Evolutionary conservation across 306 rosid species (phyloP).

Genomic region (Quercus parvula): DNA sequence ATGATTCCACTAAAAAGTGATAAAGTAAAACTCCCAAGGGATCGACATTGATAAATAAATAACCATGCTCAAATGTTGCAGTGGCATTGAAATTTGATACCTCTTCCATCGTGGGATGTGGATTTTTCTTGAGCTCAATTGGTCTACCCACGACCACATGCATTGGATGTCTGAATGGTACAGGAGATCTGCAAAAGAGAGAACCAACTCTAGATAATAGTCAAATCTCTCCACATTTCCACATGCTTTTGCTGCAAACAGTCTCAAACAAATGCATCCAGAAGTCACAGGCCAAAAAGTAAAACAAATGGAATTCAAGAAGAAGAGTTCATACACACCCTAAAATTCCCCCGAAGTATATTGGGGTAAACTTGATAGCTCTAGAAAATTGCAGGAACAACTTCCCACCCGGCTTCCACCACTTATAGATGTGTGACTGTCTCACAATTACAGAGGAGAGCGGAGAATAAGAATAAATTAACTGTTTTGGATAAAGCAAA

Average conservation of each 20-base stretch:
- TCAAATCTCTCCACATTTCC: neutral
- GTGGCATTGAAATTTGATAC: constrained; percentile 16
- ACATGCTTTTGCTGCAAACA: neutral
- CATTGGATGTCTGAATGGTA: constrained; percentile 70
- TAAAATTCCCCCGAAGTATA: constrained; percentile 79
- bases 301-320: neutral
- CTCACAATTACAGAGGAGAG: constrained; percentile 25
- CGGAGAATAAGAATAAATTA: constrained; percentile 4
- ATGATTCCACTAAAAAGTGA: neutral
- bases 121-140: constrained; percentile 61
- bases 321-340: constrained; percentile 53
- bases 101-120: constrained; percentile 67
- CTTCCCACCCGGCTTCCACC: constrained; percentile 94
- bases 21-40: neutral
- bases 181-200: constrained; percentile 60
- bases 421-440: constrained; percentile 69
- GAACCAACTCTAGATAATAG: neutral
- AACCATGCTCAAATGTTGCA: neutral
- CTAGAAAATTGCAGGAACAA: constrained; percentile 57
- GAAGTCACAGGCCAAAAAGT: neutral
- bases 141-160: constrained; percentile 87
- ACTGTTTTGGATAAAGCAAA: constrained; percentile 2
- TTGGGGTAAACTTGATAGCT: constrained; percentile 74
- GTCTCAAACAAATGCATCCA: neutral
- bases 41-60: neutral